These are phyloP conservation scores for Cercis canadensis DNA, from an alignment of 306 rosid genomes.

Conservation along the genomic window DNA sequence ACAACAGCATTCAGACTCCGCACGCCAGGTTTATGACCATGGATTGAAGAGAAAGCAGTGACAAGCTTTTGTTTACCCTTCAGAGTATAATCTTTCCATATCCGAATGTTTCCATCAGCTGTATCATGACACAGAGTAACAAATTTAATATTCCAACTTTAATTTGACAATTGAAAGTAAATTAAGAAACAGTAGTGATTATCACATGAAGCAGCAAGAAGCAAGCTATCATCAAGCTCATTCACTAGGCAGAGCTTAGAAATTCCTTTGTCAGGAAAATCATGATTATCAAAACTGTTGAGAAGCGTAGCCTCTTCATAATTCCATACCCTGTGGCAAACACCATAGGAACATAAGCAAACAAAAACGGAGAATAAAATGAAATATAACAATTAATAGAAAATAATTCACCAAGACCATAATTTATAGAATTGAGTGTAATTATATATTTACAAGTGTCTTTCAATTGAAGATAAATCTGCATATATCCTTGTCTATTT, in stretches of 20 bases:
- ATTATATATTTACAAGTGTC: too few species aligned
- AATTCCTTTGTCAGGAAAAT: conserved; percentile 90
- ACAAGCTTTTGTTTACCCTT: conserved; percentile 91
- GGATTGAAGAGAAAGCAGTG: conserved; percentile 93
- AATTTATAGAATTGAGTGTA: too few species aligned
- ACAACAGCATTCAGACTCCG: conserved; percentile 88
- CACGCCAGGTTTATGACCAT: conserved; percentile 87
- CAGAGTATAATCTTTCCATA: conserved; percentile 88
- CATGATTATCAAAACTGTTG: conserved; percentile 91
- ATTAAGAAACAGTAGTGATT: conserved; percentile 32
- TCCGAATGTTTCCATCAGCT: conserved; percentile 91
- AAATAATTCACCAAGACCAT: too few species aligned
- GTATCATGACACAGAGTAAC: conserved; percentile 31
- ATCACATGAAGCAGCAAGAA: conserved; percentile 96
- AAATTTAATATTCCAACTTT: conserved; percentile 21
- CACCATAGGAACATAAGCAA: conserved; percentile 28
- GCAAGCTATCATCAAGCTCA: conserved; percentile 97
- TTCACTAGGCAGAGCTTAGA: conserved; percentile 91
- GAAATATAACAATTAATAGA: background rate
- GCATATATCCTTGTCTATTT: too few species aligned
- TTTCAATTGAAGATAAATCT: too few species aligned
- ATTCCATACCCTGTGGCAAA: conserved; percentile 78
- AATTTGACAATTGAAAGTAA: conserved; percentile 14
- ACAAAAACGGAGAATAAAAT: conserved; percentile 22
- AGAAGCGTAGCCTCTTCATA: conserved; percentile 81